Evolutionary conservation across 2,329 filamentous ascomycete species (phyloP), one percentile per base, ranked within the genome.

Genomic region (Fusarium transvaalense): DNA sequence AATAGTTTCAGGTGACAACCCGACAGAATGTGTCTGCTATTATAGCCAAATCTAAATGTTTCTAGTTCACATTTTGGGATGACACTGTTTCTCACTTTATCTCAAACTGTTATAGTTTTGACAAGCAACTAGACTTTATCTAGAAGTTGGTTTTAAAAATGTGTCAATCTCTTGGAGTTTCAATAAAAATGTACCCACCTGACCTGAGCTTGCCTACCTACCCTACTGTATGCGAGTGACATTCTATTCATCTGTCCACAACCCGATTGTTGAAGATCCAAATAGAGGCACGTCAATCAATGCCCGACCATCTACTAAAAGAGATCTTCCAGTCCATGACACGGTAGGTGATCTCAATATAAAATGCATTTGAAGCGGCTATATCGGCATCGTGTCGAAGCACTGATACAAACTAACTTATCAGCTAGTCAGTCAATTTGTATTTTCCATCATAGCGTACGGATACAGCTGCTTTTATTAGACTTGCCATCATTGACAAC

Each of bases 131-230:
- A 45, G n/a, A 19, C 47, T 27, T 51, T 3, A 39, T 51, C 21
- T 27, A 27, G 47, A 51, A 38, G 47, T 23, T 51, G 34, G 35
- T 61, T 31, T 45, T 27, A 55, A 60, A 60, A 39, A 39, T 29
- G 34, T 37, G 25, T 25, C 13, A 29, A 29, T 37, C 7, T 41
- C 27, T 6, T 46, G 31, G n/a, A 46, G 59, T 61, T 61, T 42
- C 47, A 25, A 42, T 34, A 61, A 32, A 61, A 23, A 46, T 19
- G 17, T 41, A 61, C 53, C 47, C 56, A 35, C 56, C 27, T 57
- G 35, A 35, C 37, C 35, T 27, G 38, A 39, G 38, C 25, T 48
- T 37, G 23, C 42, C 19, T 19, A 29, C n/a, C 13, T 12, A 15
- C 15, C 23, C 21, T n/a, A 17, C 10, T 3, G 9, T 42, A 27